phyloP scores from a whole-genome alignment of 1,284 basidiomycete genomes.

The Pterula multifida region DNA sequence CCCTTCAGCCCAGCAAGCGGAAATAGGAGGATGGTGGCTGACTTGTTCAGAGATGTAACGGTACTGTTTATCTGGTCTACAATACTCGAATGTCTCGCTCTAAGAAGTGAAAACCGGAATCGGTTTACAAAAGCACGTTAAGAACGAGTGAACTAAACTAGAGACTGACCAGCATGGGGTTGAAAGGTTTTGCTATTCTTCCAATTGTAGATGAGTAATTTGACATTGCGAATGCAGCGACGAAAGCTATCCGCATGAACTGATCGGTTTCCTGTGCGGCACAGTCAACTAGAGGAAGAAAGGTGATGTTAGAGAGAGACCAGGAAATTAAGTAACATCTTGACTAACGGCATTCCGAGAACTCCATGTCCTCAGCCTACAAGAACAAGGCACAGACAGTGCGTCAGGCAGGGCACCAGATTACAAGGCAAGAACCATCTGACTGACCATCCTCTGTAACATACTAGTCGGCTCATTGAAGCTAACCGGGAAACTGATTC shows the following conservation, averaged over 20 bases:
- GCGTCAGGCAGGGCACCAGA: constrained; percentile 7
- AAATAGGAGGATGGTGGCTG: constrained; percentile 93
- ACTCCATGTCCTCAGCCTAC: constrained; percentile 90
- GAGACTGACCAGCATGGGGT: constrained; percentile 70
- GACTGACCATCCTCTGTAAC: constrained; percentile 70
- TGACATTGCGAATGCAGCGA: constrained; percentile 95
- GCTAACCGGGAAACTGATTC: constrained; percentile 91
- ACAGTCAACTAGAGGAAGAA: constrained; percentile 55
- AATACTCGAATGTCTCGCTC: constrained; percentile 93
- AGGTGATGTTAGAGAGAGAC: not conserved
- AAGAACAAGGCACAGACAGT: constrained; percentile 1
- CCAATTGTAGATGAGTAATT: constrained; percentile 96
- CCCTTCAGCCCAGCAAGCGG: constrained; percentile 92
- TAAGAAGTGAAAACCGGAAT: constrained; percentile 12
- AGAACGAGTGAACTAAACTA: not conserved
- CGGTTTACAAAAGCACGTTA: not conserved
- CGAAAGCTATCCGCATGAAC: constrained; percentile 79
- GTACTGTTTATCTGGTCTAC: constrained; percentile 78
- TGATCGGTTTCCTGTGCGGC: constrained; percentile 73
- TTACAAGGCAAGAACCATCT: not conserved
- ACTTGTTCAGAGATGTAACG: constrained; percentile 94
- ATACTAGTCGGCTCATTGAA: constrained; percentile 97
- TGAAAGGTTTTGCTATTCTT: constrained; percentile 92
- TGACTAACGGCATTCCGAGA: constrained; percentile 80
- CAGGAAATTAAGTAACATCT: not conserved